Evolutionary conservation across 306 rosid genomes (phyloP).

Genomic region (Begonia peltatifolia): DNA sequence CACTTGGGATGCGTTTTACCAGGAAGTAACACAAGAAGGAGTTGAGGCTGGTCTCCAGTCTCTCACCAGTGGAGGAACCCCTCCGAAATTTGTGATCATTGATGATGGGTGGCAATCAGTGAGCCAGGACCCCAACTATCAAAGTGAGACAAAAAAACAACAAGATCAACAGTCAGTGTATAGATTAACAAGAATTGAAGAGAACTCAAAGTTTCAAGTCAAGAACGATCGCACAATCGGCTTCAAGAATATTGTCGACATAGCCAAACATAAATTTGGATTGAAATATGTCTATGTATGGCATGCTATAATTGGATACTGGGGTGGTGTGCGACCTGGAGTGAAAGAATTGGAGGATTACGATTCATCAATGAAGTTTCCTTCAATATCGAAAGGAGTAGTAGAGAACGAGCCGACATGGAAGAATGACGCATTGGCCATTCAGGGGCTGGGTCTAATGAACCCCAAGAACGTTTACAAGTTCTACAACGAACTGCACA

Average conservation of each 20-base stretch:
- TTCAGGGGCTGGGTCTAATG: conserved; percentile 67
- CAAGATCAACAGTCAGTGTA: conserved; percentile 11
- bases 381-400: conserved; percentile 42
- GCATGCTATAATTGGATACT: conserved; percentile 92
- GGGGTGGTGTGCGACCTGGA: conserved; percentile 85
- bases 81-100: conserved; percentile 73
- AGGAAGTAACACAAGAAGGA: conserved; percentile 71
- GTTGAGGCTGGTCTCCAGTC: conserved; percentile 57
- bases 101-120: conserved; percentile 94
- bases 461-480: conserved; percentile 45
- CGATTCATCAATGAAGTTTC: conserved; percentile 39
- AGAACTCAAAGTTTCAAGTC: conserved; percentile 52
- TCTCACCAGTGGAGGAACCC: conserved; percentile 48
- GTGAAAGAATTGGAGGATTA: conserved; percentile 57
- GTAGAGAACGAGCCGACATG: conserved; percentile 67
- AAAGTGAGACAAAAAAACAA: not conserved
- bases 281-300: conserved; percentile 68
- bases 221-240: conserved; percentile 40
- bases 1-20: conserved; percentile 92
- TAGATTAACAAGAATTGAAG: conserved; percentile 53
- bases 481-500: conserved; percentile 61
- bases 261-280: conserved; percentile 51
- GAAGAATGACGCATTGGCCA: conserved; percentile 36
- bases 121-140: conserved; percentile 19
- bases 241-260: conserved; percentile 37